Conservation (phyloP, 805 yeast genomes). For the Yarrowia sp. region DNA sequence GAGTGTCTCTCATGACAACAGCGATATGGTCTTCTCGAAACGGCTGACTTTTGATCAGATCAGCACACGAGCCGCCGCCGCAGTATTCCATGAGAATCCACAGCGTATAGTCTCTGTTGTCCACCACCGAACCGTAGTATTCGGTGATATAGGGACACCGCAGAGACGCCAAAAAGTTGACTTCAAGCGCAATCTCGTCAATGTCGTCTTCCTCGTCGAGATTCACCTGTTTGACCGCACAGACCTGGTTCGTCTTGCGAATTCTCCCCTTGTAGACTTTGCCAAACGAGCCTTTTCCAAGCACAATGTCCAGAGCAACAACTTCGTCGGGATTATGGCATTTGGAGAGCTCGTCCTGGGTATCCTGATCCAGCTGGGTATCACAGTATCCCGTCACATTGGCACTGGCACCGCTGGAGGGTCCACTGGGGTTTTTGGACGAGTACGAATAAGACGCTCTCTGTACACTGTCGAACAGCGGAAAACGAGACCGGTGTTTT, state of each 20-base stretch:
- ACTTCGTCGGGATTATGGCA: conserved; percentile 25
- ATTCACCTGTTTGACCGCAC: conserved; percentile 85
- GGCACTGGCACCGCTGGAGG: too few species aligned
- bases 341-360: conserved; percentile 17
- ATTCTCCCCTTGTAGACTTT: conserved; percentile 47
- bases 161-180: conserved; percentile 72
- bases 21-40: conserved; percentile 68
- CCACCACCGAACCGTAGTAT: conserved; percentile 67
- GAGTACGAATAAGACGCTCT: conserved; percentile 10
- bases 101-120: conserved; percentile 74
- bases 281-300: conserved; percentile 46
- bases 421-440: neutral
- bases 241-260: conserved; percentile 53
- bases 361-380: neutral
- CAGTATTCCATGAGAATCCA: conserved; percentile 96
- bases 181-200: conserved; percentile 73
- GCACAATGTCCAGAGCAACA: conserved; percentile 20
- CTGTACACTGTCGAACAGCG: conserved; percentile 31
- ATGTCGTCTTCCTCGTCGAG: conserved; percentile 79
- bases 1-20: conserved; percentile 66
- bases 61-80: conserved; percentile 92
- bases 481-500: conserved; percentile 19
- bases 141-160: conserved; percentile 71
- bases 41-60: conserved; percentile 61
- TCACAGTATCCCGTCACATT: neutral